A percentile compares a stretch with the other conserved stretches of the same genome.
Evolutionary conservation across 371 early-diverging fungal genomes (phyloP).

Genomic region (Thermomucor indicae-seudaticae): DNA sequence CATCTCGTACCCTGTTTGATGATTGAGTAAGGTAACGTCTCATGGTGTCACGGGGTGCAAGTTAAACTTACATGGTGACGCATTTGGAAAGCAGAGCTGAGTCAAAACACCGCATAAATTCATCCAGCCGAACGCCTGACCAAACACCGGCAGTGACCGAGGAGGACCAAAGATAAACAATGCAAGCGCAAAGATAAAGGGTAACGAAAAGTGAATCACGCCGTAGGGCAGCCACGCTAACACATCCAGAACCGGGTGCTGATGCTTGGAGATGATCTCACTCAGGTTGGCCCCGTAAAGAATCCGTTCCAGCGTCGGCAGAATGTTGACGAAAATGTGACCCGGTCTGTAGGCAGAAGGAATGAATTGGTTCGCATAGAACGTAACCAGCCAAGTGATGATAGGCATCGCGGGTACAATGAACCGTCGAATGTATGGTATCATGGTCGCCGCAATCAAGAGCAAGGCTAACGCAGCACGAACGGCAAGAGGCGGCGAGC

Average conservation of each 20-base stretch:
- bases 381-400: constrained; percentile 64
- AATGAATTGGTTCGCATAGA: constrained; percentile 63
- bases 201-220: constrained; percentile 64
- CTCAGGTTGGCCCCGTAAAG: constrained; percentile 67
- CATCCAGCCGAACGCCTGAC: constrained; percentile 66
- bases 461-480: constrained; percentile 15
- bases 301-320: constrained; percentile 66
- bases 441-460: constrained; percentile 14
- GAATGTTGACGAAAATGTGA: constrained; percentile 63
- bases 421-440: constrained; percentile 46
- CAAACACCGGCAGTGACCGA: constrained; percentile 50
- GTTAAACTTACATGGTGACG: constrained; percentile 71
- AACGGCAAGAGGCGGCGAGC: constrained; percentile 18
- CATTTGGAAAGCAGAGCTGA: constrained; percentile 65
- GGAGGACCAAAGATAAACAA: constrained; percentile 55
- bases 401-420: constrained; percentile 58
- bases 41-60: too few relatives aligned
- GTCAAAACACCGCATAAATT: constrained; percentile 69
- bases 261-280: constrained; percentile 57
- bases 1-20: constrained; percentile 57
- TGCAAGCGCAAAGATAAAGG: constrained; percentile 47
- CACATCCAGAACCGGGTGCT: constrained; percentile 55
- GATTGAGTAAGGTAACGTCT: too few relatives aligned
- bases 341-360: constrained; percentile 53
- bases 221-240: constrained; percentile 75